These are phyloP conservation scores for Phyllosticta citrichinensis DNA, from an alignment of 2,329 filamentous ascomycete genomes.

Conservation along the genomic window DNA sequence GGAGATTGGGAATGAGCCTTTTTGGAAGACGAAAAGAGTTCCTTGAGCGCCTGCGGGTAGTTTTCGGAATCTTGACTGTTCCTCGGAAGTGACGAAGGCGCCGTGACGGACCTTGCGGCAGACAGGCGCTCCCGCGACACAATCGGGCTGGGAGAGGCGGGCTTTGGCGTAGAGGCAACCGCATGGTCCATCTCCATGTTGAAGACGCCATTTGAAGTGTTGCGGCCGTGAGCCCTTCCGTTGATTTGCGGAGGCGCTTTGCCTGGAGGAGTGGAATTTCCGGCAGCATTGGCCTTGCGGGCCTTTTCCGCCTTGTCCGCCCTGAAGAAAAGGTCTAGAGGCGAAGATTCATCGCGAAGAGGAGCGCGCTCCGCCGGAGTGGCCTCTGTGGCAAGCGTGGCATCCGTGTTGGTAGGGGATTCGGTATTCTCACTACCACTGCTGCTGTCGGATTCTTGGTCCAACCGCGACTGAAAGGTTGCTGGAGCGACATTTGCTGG, in stretches of 20 bases:
- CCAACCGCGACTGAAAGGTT: constrained; percentile 33
- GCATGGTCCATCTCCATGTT: constrained; percentile 54
- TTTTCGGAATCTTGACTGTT: constrained; percentile 28
- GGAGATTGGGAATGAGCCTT: constrained; percentile 2
- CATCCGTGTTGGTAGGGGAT: constrained; percentile 16
- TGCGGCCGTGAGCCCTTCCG: constrained; percentile 21
- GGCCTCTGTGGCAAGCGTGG: constrained; percentile 37
- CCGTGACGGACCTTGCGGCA: constrained; percentile 36
- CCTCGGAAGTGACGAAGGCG: constrained; percentile 6
- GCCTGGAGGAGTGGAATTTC: constrained; percentile 16
- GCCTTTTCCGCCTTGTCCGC: constrained; percentile 73
- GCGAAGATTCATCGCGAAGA: constrained; percentile 53
- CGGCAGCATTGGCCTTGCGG: constrained; percentile 38
- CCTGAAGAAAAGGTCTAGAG: constrained; percentile 82
- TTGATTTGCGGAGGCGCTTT: constrained; percentile 17
- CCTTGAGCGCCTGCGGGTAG: constrained; percentile 35
- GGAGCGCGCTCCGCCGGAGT: constrained; percentile 38
- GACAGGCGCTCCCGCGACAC: constrained; percentile 18
- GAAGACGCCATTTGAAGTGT: constrained; percentile 47
- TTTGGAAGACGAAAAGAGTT: constrained; percentile 29
- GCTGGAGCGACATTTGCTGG: constrained; percentile 50
- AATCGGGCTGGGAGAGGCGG: constrained; percentile 1
- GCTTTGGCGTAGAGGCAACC: not conserved
- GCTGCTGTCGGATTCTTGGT: constrained; percentile 33
- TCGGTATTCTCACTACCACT: constrained; percentile 8